phyloP scores from a whole-genome alignment of 1,139 yeast genomes.

The Candida sp. region DNA sequence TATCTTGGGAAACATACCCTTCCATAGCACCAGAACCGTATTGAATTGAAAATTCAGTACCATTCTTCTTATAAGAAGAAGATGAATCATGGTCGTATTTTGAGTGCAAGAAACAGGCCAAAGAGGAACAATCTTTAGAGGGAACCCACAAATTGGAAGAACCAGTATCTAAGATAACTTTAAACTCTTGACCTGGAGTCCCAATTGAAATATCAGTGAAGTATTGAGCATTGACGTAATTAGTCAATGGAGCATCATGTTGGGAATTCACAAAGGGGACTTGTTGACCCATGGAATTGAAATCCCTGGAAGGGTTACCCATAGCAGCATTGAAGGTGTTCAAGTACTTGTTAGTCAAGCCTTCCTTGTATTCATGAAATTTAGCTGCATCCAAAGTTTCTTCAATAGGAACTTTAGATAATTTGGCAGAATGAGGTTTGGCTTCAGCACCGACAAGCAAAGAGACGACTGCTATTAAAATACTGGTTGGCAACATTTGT shows the following conservation, averaged over 20 bases:
- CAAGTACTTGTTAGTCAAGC: slow-evolving; percentile 74
- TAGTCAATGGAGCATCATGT: slow-evolving; percentile 80
- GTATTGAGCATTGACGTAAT: slow-evolving; percentile 93
- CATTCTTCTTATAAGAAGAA: slow-evolving; percentile 79
- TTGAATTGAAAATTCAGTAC: slow-evolving; percentile 76
- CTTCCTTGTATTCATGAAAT: slow-evolving; percentile 61
- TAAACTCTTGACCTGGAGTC: slow-evolving; percentile 89
- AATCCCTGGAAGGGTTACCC: slow-evolving; percentile 14
- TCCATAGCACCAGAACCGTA: slow-evolving; percentile 93
- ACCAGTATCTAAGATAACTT: slow-evolving; percentile 92
- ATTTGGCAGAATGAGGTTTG: slow-evolving; percentile 57
- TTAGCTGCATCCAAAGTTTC: slow-evolving; percentile 59
- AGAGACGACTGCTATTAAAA: slow-evolving; percentile 1
- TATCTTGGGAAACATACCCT: slow-evolving; percentile 88
- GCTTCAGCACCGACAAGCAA: slow-evolving; percentile 44
- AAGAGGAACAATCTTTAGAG: slow-evolving; percentile 78
- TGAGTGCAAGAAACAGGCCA: slow-evolving; percentile 91
- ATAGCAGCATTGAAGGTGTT: slow-evolving; percentile 44
- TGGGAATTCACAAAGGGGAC: slow-evolving; percentile 39
- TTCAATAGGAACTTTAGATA: slow-evolving; percentile 60
- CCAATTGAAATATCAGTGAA: slow-evolving; percentile 87
- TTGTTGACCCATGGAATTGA: slow-evolving; percentile 20
- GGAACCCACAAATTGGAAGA: slow-evolving; percentile 98
- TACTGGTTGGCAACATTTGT: slow-evolving; percentile 1
- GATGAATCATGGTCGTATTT: slow-evolving; percentile 85